Conservation (phyloP, 1,139 yeast genomes). For the Ogataea hybrid region DNA sequence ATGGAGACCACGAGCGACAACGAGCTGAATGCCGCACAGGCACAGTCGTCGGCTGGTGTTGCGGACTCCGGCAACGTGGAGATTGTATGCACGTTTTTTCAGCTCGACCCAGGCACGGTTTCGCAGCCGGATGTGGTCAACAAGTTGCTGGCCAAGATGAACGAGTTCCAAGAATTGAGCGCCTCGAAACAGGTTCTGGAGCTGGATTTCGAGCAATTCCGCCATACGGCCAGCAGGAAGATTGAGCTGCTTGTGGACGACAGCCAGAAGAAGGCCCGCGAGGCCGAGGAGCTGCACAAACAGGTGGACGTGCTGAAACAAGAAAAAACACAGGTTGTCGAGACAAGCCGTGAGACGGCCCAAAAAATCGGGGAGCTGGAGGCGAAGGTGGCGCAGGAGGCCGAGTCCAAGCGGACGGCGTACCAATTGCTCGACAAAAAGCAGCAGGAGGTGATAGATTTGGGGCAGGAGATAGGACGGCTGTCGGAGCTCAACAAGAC, state of each 20-base stretch:
- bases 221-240: constrained; percentile 39
- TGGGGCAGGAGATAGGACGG: constrained; percentile 51
- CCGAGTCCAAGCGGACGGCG: constrained; percentile 39
- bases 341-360: constrained; percentile 24
- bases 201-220: constrained; percentile 52
- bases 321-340: constrained; percentile 29
- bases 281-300: constrained; percentile 19
- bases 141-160: constrained; percentile 43
- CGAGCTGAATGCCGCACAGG: neutral
- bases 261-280: constrained; percentile 17
- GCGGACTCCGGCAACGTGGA: neutral
- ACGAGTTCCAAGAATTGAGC: constrained; percentile 47
- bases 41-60: neutral
- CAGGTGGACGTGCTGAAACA: constrained; percentile 34
- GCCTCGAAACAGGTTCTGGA: constrained; percentile 52
- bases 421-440: constrained; percentile 43
- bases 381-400: constrained; percentile 26
- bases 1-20: constrained; percentile 6
- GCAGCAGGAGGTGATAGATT: constrained; percentile 46
- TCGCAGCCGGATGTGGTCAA: constrained; percentile 32
- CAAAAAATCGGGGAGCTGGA: constrained; percentile 21
- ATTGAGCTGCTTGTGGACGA: constrained; percentile 35
- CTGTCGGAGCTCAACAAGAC: constrained; percentile 44
- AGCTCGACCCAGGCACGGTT: constrained; percentile 33
- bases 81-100: constrained; percentile 25